These are phyloP conservation scores for Chalaropsis ovoidea DNA, from an alignment of 2,329 filamentous ascomycete species.

Conservation along the genomic window DNA sequence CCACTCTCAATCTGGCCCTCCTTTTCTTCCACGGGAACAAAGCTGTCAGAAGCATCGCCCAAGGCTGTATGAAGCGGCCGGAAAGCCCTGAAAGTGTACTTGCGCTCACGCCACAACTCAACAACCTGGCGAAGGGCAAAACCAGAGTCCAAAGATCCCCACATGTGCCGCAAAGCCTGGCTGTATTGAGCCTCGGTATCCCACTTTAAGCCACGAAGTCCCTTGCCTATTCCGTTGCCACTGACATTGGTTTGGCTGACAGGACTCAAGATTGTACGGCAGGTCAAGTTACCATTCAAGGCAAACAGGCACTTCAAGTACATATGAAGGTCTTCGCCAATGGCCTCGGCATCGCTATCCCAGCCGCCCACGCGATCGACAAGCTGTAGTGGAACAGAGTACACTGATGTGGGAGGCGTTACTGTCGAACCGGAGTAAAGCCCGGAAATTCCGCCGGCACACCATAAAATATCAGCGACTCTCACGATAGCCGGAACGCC, in stretches of 20 bases:
- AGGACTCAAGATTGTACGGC: conserved; percentile 54
- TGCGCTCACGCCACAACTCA: conserved; percentile 49
- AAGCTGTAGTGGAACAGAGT: conserved; percentile 56
- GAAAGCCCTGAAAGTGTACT: conserved; percentile 46
- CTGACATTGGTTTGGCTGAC: conserved; percentile 65
- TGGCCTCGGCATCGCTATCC: conserved; percentile 60
- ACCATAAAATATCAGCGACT: conserved; percentile 63
- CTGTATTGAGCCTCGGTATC: conserved; percentile 58
- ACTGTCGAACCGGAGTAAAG: conserved; percentile 54
- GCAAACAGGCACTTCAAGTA: conserved; percentile 70
- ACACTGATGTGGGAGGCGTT: conserved; percentile 62
- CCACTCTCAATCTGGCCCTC: conserved; percentile 41
- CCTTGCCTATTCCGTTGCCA: conserved; percentile 45
- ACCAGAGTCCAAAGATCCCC: conserved; percentile 60
- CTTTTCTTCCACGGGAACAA: conserved; percentile 39
- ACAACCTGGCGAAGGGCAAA: conserved; percentile 50
- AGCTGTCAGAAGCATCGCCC: conserved; percentile 37
- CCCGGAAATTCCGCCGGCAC: conserved; percentile 58
- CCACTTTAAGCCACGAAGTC: conserved; percentile 43
- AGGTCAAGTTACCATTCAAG: conserved; percentile 57
- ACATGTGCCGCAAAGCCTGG: conserved; percentile 66
- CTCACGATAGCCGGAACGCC: conserved; percentile 57
- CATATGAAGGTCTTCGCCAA: conserved; percentile 69
- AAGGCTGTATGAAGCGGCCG: conserved; percentile 45
- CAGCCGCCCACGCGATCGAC: conserved; percentile 61